Evolutionary conservation across 768 basidiomycete genomes (phyloP).

Genomic region (Leccinum disarticulatum): DNA sequence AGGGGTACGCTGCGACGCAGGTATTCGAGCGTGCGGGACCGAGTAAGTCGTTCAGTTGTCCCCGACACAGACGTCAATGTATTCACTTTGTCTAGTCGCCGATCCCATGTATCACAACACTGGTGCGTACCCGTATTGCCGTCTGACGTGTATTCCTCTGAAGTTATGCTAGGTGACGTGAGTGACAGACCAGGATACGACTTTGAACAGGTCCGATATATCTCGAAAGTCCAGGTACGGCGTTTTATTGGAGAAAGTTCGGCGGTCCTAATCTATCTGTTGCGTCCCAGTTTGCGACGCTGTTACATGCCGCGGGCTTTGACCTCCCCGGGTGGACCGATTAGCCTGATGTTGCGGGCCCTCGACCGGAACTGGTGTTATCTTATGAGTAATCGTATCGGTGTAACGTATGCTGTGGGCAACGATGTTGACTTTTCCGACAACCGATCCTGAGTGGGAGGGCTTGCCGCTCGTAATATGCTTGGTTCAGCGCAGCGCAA

Average conservation of each 20-base stretch:
- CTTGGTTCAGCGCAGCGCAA: neutral
- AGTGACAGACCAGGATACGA: slow-evolving; percentile 81
- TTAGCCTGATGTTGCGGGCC: neutral
- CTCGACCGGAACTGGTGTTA: neutral
- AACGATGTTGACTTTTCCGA: neutral
- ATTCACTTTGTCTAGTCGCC: slow-evolving; percentile 47
- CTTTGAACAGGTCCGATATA: slow-evolving; percentile 75
- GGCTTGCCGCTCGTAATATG: neutral
- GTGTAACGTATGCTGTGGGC: neutral
- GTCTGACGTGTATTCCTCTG: neutral
- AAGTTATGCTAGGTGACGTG: slow-evolving; percentile 56
- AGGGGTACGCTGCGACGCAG: slow-evolving; percentile 84
- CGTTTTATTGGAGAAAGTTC: neutral
- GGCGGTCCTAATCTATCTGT: neutral
- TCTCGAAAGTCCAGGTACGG: slow-evolving; percentile 84
- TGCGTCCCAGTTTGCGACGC: slow-evolving; percentile 57
- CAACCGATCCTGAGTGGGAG: neutral
- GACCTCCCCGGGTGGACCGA: slow-evolving; percentile 31
- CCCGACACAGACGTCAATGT: neutral
- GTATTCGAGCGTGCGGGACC: slow-evolving; percentile 86
- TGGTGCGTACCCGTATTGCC: slow-evolving; percentile 39
- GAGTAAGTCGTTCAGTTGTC: slow-evolving; percentile 36
- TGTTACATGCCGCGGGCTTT: slow-evolving; percentile 69
- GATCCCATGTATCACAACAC: slow-evolving; percentile 92
- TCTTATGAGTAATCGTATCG: neutral